These are phyloP conservation scores for Hyphopichia khmerensis DNA, from an alignment of 1,139 yeast genomes.

Conservation along the genomic window DNA sequence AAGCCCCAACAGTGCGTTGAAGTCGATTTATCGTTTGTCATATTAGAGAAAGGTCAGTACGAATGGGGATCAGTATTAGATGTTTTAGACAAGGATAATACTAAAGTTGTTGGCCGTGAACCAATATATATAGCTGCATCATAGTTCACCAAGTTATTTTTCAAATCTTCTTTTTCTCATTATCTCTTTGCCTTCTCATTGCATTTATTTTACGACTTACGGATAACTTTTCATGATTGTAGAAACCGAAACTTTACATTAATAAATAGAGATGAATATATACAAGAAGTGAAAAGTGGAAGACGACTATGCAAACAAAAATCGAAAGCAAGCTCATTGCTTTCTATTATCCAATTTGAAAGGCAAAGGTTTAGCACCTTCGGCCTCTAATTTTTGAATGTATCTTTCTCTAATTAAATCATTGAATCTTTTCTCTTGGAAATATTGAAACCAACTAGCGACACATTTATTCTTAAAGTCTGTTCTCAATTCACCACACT, in stretches of 20 bases:
- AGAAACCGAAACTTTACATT: neutral
- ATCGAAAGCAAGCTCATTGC: neutral
- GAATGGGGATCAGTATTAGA: slow-evolving; percentile 80
- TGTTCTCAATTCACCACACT: slow-evolving; percentile 35
- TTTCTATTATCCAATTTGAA: slow-evolving; percentile 37
- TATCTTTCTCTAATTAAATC: slow-evolving; percentile 43
- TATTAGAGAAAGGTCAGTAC: slow-evolving; percentile 69
- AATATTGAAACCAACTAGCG: slow-evolving; percentile 46
- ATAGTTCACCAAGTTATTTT: slow-evolving; percentile 8
- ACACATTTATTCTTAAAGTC: slow-evolving; percentile 43
- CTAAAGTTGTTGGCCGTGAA: slow-evolving; percentile 28
- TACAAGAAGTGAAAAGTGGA: neutral
- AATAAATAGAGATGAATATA: neutral
- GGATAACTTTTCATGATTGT: neutral
- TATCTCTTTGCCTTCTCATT: neutral
- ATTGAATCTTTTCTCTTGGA: slow-evolving; percentile 47
- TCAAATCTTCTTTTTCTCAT: neutral
- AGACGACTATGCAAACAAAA: neutral
- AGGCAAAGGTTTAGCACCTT: slow-evolving; percentile 50
- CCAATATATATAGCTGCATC: slow-evolving; percentile 33
- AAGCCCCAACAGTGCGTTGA: slow-evolving; percentile 40
- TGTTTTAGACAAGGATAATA: slow-evolving; percentile 23
- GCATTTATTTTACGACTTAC: neutral
- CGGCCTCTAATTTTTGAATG: slow-evolving; percentile 43
- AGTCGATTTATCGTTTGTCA: slow-evolving; percentile 53